Evolutionary conservation across 768 basidiomycete species (phyloP).

Genomic region (Megacollybia marginata): DNA sequence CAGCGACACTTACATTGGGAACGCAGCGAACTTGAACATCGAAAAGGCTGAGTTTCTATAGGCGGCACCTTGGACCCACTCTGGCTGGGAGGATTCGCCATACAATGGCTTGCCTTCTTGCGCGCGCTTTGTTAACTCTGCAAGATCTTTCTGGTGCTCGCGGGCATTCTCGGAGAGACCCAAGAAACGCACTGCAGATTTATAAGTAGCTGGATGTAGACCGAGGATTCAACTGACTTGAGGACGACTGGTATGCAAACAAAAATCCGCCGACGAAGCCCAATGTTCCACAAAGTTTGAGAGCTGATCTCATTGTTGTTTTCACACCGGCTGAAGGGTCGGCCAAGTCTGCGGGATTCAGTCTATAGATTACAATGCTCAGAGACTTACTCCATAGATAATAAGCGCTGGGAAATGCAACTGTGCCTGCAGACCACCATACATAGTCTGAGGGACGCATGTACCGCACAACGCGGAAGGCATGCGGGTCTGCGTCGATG

Average conservation of each 20-base stretch:
- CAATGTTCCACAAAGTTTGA: slow-evolving; percentile 58
- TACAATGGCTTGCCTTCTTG: slow-evolving; percentile 79
- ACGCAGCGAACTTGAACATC: slow-evolving; percentile 87
- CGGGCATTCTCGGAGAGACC: slow-evolving; percentile 87
- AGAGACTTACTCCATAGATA: slow-evolving; percentile 72
- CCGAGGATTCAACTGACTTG: slow-evolving; percentile 45
- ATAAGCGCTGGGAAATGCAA: slow-evolving; percentile 72
- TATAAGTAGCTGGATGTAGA: not conserved
- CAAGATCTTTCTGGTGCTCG: slow-evolving; percentile 71
- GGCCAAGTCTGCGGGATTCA: slow-evolving; percentile 33
- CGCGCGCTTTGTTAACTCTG: slow-evolving; percentile 71
- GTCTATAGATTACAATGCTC: slow-evolving; percentile 1
- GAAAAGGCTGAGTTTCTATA: slow-evolving; percentile 86
- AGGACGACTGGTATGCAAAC: slow-evolving; percentile 86
- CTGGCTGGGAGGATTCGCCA: slow-evolving; percentile 74
- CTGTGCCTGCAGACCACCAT: slow-evolving; percentile 74
- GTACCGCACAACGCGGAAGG: slow-evolving; percentile 79
- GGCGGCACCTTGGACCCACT: slow-evolving; percentile 83
- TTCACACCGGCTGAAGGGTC: slow-evolving; percentile 24
- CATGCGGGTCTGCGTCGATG: slow-evolving; percentile 92
- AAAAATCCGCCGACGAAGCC: slow-evolving; percentile 91
- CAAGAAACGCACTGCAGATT: slow-evolving; percentile 77
- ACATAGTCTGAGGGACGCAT: slow-evolving; percentile 86
- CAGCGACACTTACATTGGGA: slow-evolving; percentile 3
- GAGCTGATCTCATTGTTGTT: slow-evolving; percentile 24